These are phyloP conservation scores for Aspergillus viridinutans DNA, from an alignment of 2,329 filamentous ascomycete genomes.

Conservation along the genomic window DNA sequence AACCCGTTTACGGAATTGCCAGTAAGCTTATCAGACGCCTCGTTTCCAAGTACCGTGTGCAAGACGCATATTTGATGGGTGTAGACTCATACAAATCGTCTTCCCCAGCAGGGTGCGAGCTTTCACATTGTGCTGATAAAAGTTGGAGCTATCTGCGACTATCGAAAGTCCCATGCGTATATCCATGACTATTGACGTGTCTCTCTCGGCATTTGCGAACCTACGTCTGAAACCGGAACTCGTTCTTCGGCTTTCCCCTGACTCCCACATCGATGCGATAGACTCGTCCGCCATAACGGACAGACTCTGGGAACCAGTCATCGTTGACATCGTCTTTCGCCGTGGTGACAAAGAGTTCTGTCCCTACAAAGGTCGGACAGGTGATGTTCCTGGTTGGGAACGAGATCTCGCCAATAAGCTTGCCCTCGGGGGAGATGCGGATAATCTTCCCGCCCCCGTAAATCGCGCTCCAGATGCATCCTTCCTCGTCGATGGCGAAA, in stretches of 20 bases:
- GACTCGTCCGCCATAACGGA: conserved; percentile 63
- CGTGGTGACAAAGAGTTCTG: conserved; percentile 72
- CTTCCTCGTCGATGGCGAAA: conserved; percentile 76
- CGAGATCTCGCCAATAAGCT: conserved; percentile 68
- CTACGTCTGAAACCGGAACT: conserved; percentile 53
- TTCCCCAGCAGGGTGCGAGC: neutral
- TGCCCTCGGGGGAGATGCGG: conserved; percentile 65
- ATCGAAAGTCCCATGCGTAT: neutral
- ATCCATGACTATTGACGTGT: neutral
- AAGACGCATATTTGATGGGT: too few relatives aligned
- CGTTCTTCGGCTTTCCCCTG: conserved; percentile 58
- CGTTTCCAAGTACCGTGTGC: neutral
- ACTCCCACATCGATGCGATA: conserved; percentile 76
- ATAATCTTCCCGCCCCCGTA: conserved; percentile 74
- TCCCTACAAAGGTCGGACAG: conserved; percentile 74
- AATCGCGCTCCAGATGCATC: conserved; percentile 85
- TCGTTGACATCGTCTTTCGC: conserved; percentile 66
- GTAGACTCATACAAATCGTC: neutral
- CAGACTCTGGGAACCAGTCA: conserved; percentile 54
- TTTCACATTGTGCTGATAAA: neutral
- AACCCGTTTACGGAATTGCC: too few relatives aligned
- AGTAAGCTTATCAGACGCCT: neutral
- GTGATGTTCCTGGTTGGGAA: conserved; percentile 77
- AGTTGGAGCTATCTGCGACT: neutral
- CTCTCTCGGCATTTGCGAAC: neutral